These are phyloP conservation scores for Acanthochlamys bracteata DNA, from an alignment of 106 monocot species.

Conservation along the genomic window DNA sequence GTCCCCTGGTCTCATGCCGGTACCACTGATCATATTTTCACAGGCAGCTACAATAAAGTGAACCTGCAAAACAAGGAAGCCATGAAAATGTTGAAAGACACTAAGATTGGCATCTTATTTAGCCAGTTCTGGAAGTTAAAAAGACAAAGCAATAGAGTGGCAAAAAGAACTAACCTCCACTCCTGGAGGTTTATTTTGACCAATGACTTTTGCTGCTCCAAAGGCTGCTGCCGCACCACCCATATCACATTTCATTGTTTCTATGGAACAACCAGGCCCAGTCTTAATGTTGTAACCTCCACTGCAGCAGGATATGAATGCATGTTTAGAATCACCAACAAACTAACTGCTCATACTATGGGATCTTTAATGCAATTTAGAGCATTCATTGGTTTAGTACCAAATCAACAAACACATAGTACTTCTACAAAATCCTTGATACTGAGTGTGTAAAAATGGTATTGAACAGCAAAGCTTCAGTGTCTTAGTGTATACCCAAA, in stretches of 20 bases:
- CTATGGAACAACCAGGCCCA: conserved; percentile 72
- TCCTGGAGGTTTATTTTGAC: conserved; percentile 80
- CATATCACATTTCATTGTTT: conserved; percentile 98
- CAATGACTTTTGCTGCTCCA: conserved; percentile 93
- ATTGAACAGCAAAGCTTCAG: too few relatives aligned
- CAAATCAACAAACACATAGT: too few relatives aligned
- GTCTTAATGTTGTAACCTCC: conserved; percentile 99
- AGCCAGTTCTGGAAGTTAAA: too few relatives aligned
- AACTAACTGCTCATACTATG: too few relatives aligned
- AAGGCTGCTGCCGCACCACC: conserved; percentile 90
- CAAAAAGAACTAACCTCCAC: conserved; percentile 57
- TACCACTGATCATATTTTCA: conserved; percentile 98
- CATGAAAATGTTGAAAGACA: background rate
- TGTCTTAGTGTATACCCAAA: too few relatives aligned
- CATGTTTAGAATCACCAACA: too few relatives aligned
- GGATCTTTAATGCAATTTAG: too few relatives aligned
- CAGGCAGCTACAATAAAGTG: conserved; percentile 97
- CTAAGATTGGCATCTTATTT: too few relatives aligned
- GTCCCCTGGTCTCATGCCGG: conserved; percentile 96
- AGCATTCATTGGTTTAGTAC: too few relatives aligned
- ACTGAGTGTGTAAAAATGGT: too few relatives aligned
- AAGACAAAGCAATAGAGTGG: too few relatives aligned
- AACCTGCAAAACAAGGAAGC: conserved; percentile 36
- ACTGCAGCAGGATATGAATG: conserved; percentile 38
- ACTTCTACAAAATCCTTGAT: too few relatives aligned